A percentile compares a stretch with the other conserved stretches of the same genome.
These are phyloP conservation scores for Bjerkandera adusta DNA, from an alignment of 1,284 basidiomycete species.

Conservation along the genomic window DNA sequence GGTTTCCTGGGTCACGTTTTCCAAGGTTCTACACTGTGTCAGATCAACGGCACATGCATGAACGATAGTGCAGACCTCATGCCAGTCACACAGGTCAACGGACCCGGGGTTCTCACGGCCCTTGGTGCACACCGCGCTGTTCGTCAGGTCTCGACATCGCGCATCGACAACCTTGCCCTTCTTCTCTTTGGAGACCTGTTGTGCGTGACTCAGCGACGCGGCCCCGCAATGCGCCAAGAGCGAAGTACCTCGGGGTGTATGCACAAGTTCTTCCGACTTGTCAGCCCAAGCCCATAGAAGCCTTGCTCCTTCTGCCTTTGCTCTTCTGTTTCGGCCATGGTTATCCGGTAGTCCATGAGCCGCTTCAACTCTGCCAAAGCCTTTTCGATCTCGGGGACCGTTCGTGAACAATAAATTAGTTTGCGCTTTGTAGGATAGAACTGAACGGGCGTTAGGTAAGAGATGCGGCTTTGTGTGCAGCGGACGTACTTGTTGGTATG, in stretches of 20 bases:
- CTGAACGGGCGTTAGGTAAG: conserved; percentile 37
- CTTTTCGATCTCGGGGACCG: conserved; percentile 99
- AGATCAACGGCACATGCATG: conserved; percentile 1
- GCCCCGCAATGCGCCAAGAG: neutral
- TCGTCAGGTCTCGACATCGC: conserved; percentile 94
- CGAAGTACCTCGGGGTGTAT: conserved; percentile 86
- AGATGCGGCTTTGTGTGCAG: neutral
- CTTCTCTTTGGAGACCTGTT: conserved; percentile 93
- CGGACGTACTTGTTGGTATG: conserved; percentile 85
- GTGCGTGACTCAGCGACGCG: neutral
- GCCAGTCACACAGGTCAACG: conserved; percentile 91
- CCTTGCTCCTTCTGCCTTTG: conserved; percentile 77
- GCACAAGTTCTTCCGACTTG: conserved; percentile 96
- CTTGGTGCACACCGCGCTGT: conserved; percentile 81
- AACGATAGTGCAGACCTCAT: conserved; percentile 67
- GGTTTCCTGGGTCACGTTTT: conserved; percentile 79
- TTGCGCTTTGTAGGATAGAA: conserved; percentile 93
- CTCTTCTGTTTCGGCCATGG: conserved; percentile 68
- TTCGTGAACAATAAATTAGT: conserved; percentile 98
- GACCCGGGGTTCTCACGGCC: conserved; percentile 88
- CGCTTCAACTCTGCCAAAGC: conserved; percentile 95
- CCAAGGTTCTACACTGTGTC: conserved; percentile 57
- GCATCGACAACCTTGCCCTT: conserved; percentile 98
- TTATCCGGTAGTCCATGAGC: conserved; percentile 87
- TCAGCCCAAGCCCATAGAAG: conserved; percentile 91